Conservation (phyloP, 495 filamentous ascomycete species). For the Oidiodendron maius region DNA sequence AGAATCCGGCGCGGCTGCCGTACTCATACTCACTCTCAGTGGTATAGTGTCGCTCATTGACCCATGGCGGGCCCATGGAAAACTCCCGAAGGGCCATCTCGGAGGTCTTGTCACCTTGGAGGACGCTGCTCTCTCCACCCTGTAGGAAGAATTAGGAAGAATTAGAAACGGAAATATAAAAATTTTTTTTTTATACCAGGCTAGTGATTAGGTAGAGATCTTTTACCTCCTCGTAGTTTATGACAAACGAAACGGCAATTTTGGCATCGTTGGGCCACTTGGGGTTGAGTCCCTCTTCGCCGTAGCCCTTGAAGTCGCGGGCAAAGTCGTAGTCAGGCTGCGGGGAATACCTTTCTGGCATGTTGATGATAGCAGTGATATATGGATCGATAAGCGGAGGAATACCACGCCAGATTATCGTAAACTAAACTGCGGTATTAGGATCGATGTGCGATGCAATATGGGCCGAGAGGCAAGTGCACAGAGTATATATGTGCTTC, state of each 20-base stretch:
- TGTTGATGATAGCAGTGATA: too few relatives aligned
- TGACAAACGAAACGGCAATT: conserved; percentile 36
- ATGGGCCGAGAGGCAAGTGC: too few relatives aligned
- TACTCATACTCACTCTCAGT: conserved; percentile 36
- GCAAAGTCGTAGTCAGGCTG: conserved; percentile 22
- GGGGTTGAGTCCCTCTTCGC: conserved; percentile 28
- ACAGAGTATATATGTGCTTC: too few relatives aligned
- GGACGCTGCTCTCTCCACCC: conserved; percentile 29
- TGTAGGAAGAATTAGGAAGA: too few relatives aligned
- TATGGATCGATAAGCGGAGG: too few relatives aligned
- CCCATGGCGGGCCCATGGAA: conserved; percentile 20
- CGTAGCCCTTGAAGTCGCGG: conserved; percentile 27
- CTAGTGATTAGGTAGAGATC: neutral
- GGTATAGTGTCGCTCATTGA: conserved; percentile 29
- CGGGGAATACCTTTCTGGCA: too few relatives aligned
- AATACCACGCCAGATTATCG: too few relatives aligned
- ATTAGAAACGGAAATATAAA: neutral
- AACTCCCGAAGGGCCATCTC: conserved; percentile 32
- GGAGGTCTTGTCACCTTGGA: conserved; percentile 27
- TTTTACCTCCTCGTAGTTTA: conserved; percentile 37
- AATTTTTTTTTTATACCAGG: neutral
- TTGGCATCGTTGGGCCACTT: conserved; percentile 34
- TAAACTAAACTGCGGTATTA: too few relatives aligned
- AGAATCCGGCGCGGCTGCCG: conserved; percentile 31
- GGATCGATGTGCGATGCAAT: too few relatives aligned